Base-by-base conservation (phyloP, 345 rosid species). In the Moricandia arvensis region DNA sequence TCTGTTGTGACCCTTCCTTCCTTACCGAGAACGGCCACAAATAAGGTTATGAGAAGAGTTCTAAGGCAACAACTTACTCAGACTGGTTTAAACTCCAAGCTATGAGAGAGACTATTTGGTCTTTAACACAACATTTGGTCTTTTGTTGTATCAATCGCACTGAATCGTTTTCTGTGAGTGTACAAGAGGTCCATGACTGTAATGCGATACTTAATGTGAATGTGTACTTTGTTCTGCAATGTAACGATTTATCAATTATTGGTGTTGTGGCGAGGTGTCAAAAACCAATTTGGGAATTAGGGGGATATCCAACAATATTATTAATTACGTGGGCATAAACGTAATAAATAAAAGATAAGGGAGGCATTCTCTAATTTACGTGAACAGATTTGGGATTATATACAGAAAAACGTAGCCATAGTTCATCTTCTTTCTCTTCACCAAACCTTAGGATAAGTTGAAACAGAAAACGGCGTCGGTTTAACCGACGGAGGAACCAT, bases 1-100 rank as follows among this genome's bases (percentile, higher is more conserved):
- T 71, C 79, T 38, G 87, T 88, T 8, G 90, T 86, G 55, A 43
- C 83, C 6, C 35, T 88, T 17, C 68, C 93, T 12, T 85, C 91
- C 26, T 86, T 92, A 37, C 97, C 97, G 3, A 85, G 99, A 82
- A 95, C 99, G 0, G 99, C 97, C 0, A 61, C 93, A 33, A 92
- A 92, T 79, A 95, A 95, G 87, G 97, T 92, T 6, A 92, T 95
- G 97, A 92, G 97, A 79, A 85, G 99, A 85, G 86, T 92, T 51
- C 65, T 95, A 85, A 76, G 99, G 79, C 86, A 90, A 81, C 88
- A 82, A 59, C 78, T 92, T 4, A 69, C 82, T 31, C 82, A 83
- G 71, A 74, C 72, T 5, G 87, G 82, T 73, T 79, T 69, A 58
- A 84, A 82, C 76, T 85, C 97, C 16, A 95, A 84, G 80, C 85